phyloP scores from a whole-genome alignment of 345 rosid genomes.

The Firmiana major region DNA sequence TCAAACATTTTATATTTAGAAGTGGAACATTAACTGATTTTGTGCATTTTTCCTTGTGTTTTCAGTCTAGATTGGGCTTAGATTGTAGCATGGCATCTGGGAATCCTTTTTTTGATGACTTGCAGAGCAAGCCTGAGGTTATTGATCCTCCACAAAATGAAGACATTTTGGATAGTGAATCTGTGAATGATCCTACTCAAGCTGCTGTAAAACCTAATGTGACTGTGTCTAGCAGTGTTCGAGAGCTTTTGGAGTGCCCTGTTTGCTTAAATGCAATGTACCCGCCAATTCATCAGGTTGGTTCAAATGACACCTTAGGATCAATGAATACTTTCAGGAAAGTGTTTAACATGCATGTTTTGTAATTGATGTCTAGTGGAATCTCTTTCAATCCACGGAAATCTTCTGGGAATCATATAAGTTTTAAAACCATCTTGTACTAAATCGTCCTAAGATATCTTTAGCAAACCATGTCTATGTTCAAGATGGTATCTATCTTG shows the following conservation, averaged over 20 bases:
- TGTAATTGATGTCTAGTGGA: background rate
- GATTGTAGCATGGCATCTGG: constrained; percentile 51
- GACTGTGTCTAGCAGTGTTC: constrained; percentile 67
- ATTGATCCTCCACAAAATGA: constrained; percentile 61
- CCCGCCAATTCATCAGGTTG: constrained; percentile 89
- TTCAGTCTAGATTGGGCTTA: constrained; percentile 10
- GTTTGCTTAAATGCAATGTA: constrained; percentile 87
- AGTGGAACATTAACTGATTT: background rate
- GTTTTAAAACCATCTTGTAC: background rate
- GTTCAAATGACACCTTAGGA: background rate
- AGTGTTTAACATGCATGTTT: background rate
- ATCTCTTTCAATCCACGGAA: background rate
- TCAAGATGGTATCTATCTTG: background rate
- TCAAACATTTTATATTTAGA: background rate
- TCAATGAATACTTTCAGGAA: background rate
- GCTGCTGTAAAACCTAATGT: constrained; percentile 49
- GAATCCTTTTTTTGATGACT: constrained; percentile 51
- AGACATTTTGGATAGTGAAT: constrained; percentile 48
- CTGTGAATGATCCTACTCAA: constrained; percentile 52
- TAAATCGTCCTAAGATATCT: background rate
- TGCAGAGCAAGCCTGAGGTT: constrained; percentile 61
- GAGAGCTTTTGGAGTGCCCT: constrained; percentile 79
- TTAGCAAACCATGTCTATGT: background rate
- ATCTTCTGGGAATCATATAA: background rate
- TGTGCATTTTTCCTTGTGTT: background rate